Evolutionary conservation across 2,329 filamentous ascomycete genomes (phyloP).

Genomic region (Aspergillus pseudoterreus): DNA sequence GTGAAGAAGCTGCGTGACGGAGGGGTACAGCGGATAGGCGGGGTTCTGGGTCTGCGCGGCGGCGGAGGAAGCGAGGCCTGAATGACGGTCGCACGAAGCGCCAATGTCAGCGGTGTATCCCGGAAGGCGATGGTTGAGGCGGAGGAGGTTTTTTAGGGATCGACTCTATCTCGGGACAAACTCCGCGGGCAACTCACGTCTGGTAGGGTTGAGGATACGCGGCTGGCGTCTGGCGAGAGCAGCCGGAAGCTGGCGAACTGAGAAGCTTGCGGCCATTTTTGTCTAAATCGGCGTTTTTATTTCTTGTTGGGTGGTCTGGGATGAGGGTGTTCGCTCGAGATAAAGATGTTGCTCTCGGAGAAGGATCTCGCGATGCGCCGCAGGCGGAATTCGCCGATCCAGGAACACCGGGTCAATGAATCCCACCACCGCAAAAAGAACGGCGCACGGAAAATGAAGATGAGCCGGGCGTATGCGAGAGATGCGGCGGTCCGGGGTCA

Average conservation of each 20-base stretch:
- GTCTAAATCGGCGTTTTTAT: conserved; percentile 5
- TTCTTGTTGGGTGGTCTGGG: background rate
- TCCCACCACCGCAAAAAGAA: conserved; percentile 22
- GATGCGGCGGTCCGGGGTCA: conserved; percentile 4
- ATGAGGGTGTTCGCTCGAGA: background rate
- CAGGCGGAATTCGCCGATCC: conserved; percentile 20
- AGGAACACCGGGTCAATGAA: conserved; percentile 19
- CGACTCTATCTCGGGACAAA: background rate
- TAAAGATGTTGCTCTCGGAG: background rate
- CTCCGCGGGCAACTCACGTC: conserved; percentile 30
- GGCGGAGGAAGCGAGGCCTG: conserved; percentile 36
- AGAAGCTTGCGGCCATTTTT: conserved; percentile 33
- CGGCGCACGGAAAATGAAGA: conserved; percentile 9
- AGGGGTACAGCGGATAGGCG: conserved; percentile 60
- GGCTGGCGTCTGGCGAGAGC: conserved; percentile 35
- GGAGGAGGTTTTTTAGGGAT: background rate
- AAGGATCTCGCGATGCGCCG: conserved; percentile 7
- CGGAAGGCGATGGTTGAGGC: no score
- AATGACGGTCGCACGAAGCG: background rate
- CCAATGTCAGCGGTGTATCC: background rate
- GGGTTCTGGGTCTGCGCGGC: conserved; percentile 38
- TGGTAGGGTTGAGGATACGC: conserved; percentile 24
- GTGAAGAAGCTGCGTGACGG: conserved; percentile 77
- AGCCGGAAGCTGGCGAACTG: conserved; percentile 30
- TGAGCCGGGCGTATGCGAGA: conserved; percentile 1